Evolutionary conservation across 331 rosid species (phyloP).

Genomic region (Malus hybrid): DNA sequence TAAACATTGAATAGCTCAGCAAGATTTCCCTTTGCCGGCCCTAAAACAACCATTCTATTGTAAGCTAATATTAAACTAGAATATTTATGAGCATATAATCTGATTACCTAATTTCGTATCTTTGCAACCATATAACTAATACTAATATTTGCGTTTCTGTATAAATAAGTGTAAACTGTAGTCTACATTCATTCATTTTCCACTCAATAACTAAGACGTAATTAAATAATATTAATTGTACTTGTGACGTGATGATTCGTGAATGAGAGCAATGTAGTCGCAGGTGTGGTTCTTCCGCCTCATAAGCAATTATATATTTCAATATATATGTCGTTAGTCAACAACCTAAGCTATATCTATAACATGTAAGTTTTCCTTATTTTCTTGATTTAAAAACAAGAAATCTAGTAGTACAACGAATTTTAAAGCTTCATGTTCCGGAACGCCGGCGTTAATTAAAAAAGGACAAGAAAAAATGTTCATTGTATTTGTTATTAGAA

Average conservation of each 20-base stretch:
- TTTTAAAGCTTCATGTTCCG: not conserved
- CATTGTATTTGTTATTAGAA: too few relatives aligned
- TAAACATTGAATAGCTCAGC: not conserved
- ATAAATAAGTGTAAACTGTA: not conserved
- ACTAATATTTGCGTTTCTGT: not conserved
- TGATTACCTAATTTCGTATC: conserved; percentile 6
- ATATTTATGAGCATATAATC: not conserved
- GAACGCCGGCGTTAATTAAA: not conserved
- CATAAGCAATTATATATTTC: not conserved
- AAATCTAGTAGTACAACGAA: not conserved
- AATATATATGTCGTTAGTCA: not conserved
- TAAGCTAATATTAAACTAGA: not conserved
- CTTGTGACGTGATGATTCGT: not conserved
- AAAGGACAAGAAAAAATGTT: not conserved
- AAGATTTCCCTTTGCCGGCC: not conserved
- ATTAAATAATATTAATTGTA: not conserved
- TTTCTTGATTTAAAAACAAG: not conserved
- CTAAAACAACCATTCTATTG: not conserved
- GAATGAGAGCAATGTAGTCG: conserved; percentile 1
- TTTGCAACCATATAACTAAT: not conserved
- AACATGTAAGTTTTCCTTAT: not conserved
- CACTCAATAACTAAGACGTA: not conserved
- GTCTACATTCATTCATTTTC: not conserved
- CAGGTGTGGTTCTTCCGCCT: conserved; percentile 1
- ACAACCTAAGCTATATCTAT: not conserved